Conservation (phyloP, 306 rosid species). For the Vigna radiata region DNA sequence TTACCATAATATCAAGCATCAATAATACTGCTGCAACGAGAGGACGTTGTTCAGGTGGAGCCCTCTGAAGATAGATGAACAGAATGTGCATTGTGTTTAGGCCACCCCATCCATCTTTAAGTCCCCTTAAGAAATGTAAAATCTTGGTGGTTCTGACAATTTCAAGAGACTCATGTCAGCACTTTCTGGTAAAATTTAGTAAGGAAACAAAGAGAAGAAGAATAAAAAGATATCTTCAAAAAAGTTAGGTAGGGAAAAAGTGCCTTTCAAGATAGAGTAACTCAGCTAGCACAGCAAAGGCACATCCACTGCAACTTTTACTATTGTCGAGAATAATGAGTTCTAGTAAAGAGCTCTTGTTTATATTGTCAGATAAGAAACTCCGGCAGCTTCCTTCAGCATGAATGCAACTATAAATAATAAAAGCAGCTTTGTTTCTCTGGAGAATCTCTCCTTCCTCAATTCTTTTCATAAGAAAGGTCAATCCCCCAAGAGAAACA, state of each 20-base stretch:
- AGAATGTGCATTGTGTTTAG: conserved; percentile 68
- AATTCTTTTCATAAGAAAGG: conserved; percentile 55
- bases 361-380: conserved; percentile 64
- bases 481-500: conserved; percentile 71
- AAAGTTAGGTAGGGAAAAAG: background rate
- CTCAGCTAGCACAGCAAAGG: conserved; percentile 59
- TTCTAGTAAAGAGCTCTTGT: conserved; percentile 58
- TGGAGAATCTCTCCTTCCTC: conserved; percentile 62
- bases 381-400: conserved; percentile 76
- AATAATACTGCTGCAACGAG: conserved; percentile 61
- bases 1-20: conserved; percentile 76
- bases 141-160: conserved; percentile 62
- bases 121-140: conserved; percentile 53
- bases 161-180: conserved; percentile 28
- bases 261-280: conserved; percentile 74
- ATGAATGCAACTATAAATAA: conserved; percentile 57
- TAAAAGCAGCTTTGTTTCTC: conserved; percentile 53
- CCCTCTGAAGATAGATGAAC: conserved; percentile 61
- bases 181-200: conserved; percentile 19
- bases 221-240: background rate
- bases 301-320: conserved; percentile 44
- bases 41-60: conserved; percentile 60
- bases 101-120: conserved; percentile 72
- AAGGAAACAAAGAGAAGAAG: background rate
- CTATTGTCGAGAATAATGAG: conserved; percentile 58